Base-by-base conservation (phyloP, 768 basidiomycete genomes). In the Pisolithus tinctorius region DNA sequence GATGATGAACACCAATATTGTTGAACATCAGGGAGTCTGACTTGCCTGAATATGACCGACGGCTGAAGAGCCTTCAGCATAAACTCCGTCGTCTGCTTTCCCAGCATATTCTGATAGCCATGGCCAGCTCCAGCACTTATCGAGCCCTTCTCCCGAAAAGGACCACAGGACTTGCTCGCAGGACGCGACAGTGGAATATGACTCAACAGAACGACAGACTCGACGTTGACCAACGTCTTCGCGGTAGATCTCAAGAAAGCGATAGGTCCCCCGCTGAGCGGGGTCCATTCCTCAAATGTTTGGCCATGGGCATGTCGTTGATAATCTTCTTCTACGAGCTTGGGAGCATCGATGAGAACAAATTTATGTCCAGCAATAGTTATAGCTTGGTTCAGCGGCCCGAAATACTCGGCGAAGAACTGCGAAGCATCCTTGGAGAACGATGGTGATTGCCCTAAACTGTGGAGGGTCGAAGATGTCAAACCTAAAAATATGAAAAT, bases 141-240 rank as follows among this genome's bases (percentile, higher is more conserved):
- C 7, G 78, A 74, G 0, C 83, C 84, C 44, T 72, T 73, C 63
- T 94, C 91, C 54, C 91, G 77, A 20, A 82, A 55, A 0, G 86
- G 83, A 14, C 93, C 93, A 59, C 93, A 96, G 0, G 74, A 69
- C 6, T 84, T 84, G 4, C 77, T 77, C 50, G 88, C 87, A 1
- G 85, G 78, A 34, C 93, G 76, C 6, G 81, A 80, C 14, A 96
- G 73, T 4, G 93, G 93, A 43, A 96, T 92, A 64, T 97, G 93
- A 48, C 79, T 85, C 51, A 97, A 74, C 25, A 97, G 68, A 46
- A 95, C 79, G 16, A 78, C 63, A 11, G 83, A 82, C 23, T 76
- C 63, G 37, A 59, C 16, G 43, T 42, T 65, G 61, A 20, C 14
- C 16, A 4, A 17, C 13, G 4, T 56, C 43, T 6, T 23, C 55